Base-by-base conservation (phyloP, 331 rosid genomes). In the Pyrus hybrid region DNA sequence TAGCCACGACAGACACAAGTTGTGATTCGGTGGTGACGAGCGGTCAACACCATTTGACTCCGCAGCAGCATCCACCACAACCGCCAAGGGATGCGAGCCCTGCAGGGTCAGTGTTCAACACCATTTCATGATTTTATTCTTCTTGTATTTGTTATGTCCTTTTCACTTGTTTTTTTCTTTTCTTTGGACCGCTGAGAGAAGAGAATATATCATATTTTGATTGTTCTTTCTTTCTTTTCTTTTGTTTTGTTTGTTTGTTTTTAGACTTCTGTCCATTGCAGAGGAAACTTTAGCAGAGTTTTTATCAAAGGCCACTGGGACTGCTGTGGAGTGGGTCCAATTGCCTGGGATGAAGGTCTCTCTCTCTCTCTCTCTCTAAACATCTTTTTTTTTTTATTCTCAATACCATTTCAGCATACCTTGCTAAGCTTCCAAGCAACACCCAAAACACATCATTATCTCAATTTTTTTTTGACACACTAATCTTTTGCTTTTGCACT, bases 251-350 rank as follows among this genome's bases (percentile, higher is more conserved):
- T 76, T 76, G 71, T 76, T 60, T 77, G 37, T 81, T 76, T 76
- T 83, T 66, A 94, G 99, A 87, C 99, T 94, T 84, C 76, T 94
- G 97, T 94, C 99, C 89, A 94, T 94, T 64, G 99, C 99, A 78
- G 97, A 94, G 87, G 99, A 94, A 85, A 94, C 99, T 92, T 92
- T 94, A 84, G 87, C 99, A 90, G 99, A 94, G 97, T 94, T 94
- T 94, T 93, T 94, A 62, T 94, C 99, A 54, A 94, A 94, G 97
- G 99, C 99, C 68, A 94, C 99, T 79, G 99, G 99, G 85, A 94
- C 99, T 84, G 99, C 99, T 75, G 97, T 94, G 78, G 99, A 94
- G 97, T 94, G 99, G 99, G 96, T 94, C 97, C 99, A 94, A 89
- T 82, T 94, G 97, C 99, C 99, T 83, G 99, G 99, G 88, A 94